A percentile compares a stretch with the other conserved stretches of the same genome.
These are phyloP conservation scores for Nakazawaea holstii DNA, from an alignment of 805 yeast genomes.

Conservation along the genomic window DNA sequence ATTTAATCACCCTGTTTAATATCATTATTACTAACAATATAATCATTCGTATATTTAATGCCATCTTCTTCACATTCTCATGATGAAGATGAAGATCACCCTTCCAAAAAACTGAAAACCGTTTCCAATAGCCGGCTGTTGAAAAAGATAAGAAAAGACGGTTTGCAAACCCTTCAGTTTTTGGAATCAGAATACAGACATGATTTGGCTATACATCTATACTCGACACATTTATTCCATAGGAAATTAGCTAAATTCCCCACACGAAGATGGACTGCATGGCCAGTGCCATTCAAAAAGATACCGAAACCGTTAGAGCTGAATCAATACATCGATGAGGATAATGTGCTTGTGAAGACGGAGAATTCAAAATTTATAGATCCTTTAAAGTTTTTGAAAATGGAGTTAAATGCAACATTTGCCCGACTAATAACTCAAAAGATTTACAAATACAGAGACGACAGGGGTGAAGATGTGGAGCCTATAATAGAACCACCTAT, in stretches of 20 bases:
- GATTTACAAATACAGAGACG: slow-evolving; percentile 11
- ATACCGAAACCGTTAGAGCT: slow-evolving; percentile 33
- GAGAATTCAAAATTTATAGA: not conserved
- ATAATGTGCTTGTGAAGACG: not conserved
- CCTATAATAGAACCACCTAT: slow-evolving; percentile 22
- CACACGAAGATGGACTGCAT: slow-evolving; percentile 40
- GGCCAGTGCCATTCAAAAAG: slow-evolving; percentile 45
- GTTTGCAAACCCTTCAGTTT: slow-evolving; percentile 21
- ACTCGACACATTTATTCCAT: slow-evolving; percentile 45
- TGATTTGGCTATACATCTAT: slow-evolving; percentile 63
- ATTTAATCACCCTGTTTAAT: too few species aligned
- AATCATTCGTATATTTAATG: too few species aligned
- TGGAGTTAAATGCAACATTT: slow-evolving; percentile 19
- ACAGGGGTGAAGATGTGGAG: slow-evolving; percentile 1
- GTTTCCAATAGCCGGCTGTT: not conserved
- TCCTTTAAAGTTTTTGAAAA: slow-evolving; percentile 13
- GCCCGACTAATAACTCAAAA: slow-evolving; percentile 12
- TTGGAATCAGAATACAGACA: slow-evolving; percentile 45
- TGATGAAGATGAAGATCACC: too few species aligned
- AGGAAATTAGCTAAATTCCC: slow-evolving; percentile 32
- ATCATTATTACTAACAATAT: too few species aligned
- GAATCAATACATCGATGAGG: slow-evolving; percentile 23
- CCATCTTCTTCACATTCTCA: too few species aligned
- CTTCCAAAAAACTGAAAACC: too few species aligned
- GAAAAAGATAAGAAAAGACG: slow-evolving; percentile 14